Evolutionary conservation across 768 basidiomycete species (phyloP), one percentile per base, ranked within the genome.

Genomic region (Pisolithus albus): DNA sequence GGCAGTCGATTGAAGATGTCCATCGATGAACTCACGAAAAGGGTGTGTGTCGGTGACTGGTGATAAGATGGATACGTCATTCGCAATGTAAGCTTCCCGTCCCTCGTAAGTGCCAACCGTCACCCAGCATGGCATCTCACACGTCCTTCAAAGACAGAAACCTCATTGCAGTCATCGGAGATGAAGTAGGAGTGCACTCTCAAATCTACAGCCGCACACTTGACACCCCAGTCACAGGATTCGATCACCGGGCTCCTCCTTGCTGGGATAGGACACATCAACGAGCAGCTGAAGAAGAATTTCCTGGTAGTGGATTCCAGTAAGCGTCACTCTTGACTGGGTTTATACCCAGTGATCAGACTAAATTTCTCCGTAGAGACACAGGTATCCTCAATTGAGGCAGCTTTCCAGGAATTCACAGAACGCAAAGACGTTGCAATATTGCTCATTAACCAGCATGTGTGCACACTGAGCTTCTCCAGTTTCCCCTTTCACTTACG

Each of bases 361-460:
- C 53, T 60, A 9, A 67, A 48, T 41, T 41, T 48, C 47, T 44
- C 24, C 15, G 15, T 57, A 97, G 95, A 95, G 70, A 99, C 96
- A 2, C 87, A 91, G 64, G 79, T 90, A 42, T 85, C 90, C 4
- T 80, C 82, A 5, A 94, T 99, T 58, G 96, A 99, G 68, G 78
- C 83, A 23, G 81, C 90, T 7, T 99, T 99, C 68, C 83, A 92
- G 63, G 93, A 96, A 54, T 97, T 88, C 70, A 97, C 93, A 2
- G 83, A 92, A 66, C 83, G 96, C 53, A 87, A 86, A 64, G 96
- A 99, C 63, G 85, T 98, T 49, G 96, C 94, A 41, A 97, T 99
- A 58, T 73, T 99, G 13, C 76, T 99, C 60, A 97, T 99, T 63
- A 99, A 98, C 75, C 96, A 99, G 69, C 93, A 99, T 77, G 95